These are phyloP conservation scores for Solanum chacoense DNA, from an alignment of 305 asterid species.

Conservation along the genomic window DNA sequence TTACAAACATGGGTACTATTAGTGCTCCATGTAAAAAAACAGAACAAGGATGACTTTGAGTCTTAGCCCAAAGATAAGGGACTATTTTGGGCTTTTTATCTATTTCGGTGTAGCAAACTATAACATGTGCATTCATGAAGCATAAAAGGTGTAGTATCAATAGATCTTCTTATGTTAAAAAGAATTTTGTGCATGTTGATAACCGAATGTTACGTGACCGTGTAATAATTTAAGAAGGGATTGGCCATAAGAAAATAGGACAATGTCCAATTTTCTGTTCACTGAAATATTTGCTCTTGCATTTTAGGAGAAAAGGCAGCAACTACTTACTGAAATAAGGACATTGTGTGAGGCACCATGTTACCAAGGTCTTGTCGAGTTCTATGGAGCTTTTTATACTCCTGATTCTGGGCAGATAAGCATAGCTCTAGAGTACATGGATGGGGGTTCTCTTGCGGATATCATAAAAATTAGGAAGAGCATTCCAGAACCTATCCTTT, in stretches of 20 bases:
- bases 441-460: constrained; percentile 94
- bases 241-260: not conserved
- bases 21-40: not conserved
- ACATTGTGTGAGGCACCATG: constrained; percentile 90
- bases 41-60: not conserved
- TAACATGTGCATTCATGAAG: not conserved
- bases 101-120: not conserved
- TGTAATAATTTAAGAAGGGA: not conserved
- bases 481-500: constrained; percentile 76
- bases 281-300: constrained; percentile 7
- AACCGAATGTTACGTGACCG: not conserved
- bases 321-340: constrained; percentile 86
- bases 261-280: not conserved
- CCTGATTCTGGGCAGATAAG: constrained; percentile 98
- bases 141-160: not conserved
- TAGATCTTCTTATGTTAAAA: not conserved
- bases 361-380: constrained; percentile 77
- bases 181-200: not conserved
- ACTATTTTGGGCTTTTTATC: not conserved
- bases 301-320: constrained; percentile 87
- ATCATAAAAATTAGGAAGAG: constrained; percentile 43
- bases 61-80: not conserved
- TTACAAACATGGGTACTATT: not conserved
- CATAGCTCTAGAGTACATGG: constrained; percentile 95
- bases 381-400: constrained; percentile 88